Evolutionary conservation across 768 basidiomycete genomes (phyloP).

Genomic region (Phaeotremella fagi): DNA sequence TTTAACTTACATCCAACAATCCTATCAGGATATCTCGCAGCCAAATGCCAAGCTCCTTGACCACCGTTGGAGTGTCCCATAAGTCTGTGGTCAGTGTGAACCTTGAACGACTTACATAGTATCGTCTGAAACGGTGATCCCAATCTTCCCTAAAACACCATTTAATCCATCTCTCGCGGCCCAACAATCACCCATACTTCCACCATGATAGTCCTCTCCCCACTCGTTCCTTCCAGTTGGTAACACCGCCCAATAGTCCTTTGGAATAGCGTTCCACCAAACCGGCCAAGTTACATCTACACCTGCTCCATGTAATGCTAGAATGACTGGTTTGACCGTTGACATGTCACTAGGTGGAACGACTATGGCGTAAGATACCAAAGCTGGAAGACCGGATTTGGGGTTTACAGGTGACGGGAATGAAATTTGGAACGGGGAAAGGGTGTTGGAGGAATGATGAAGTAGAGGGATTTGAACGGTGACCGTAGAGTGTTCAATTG

Average conservation of each 20-base stretch:
- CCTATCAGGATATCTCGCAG: constrained; percentile 69
- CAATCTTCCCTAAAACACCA: constrained; percentile 49
- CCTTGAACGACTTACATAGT: constrained; percentile 48
- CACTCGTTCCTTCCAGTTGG: constrained; percentile 80
- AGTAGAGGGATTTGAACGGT: constrained; percentile 17
- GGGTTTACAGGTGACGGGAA: constrained; percentile 19
- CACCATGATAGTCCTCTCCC: constrained; percentile 93
- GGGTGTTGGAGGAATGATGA: background rate
- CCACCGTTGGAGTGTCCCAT: constrained; percentile 92
- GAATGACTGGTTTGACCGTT: constrained; percentile 55
- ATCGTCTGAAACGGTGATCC: constrained; percentile 49
- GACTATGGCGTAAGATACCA: constrained; percentile 37
- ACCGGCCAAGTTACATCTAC: constrained; percentile 61
- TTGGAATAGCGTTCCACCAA: constrained; percentile 63
- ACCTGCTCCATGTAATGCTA: constrained; percentile 66
- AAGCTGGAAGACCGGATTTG: constrained; percentile 8
- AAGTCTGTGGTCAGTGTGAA: constrained; percentile 55
- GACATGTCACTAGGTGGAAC: constrained; percentile 50
- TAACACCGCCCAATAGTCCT: constrained; percentile 68
- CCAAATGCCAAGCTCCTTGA: constrained; percentile 79
- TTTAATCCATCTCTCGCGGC: constrained; percentile 58
- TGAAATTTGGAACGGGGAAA: constrained; percentile 23
- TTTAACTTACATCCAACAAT: constrained; percentile 38
- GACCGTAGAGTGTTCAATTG: background rate
- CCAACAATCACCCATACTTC: constrained; percentile 69